phyloP scores from a whole-genome alignment of 2,329 filamentous ascomycete genomes.

The Fusarium oxysporum region DNA sequence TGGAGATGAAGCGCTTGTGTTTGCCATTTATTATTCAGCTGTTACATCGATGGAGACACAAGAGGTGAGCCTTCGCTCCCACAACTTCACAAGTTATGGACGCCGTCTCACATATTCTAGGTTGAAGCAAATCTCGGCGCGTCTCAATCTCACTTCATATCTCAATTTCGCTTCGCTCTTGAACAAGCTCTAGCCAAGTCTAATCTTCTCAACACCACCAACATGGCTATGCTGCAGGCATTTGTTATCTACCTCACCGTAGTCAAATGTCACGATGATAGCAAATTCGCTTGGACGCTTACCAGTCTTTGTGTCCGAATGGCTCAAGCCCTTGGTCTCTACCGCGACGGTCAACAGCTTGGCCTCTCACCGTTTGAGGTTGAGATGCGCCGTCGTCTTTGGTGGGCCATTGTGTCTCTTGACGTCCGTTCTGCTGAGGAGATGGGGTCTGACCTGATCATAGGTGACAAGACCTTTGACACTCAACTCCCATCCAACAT shows the following conservation, averaged over 20 bases:
- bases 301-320: conserved; percentile 35
- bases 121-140: conserved; percentile 31
- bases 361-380: conserved; percentile 34
- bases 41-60: conserved; percentile 25
- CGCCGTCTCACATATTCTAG: conserved; percentile 1
- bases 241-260: conserved; percentile 37
- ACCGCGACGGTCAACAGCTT: conserved; percentile 34
- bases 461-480: conserved; percentile 30
- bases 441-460: conserved; percentile 36
- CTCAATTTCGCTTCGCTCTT: conserved; percentile 38
- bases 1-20: conserved; percentile 35
- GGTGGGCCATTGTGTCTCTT: conserved; percentile 35
- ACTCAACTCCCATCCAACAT: conserved; percentile 38
- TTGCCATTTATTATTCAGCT: conserved; percentile 36
- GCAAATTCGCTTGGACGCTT: conserved; percentile 34
- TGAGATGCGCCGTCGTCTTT: conserved; percentile 40
- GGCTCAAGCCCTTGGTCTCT: conserved; percentile 36
- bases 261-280: conserved; percentile 37
- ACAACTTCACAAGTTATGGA: not conserved
- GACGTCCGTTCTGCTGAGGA: conserved; percentile 36
- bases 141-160: conserved; percentile 27
- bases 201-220: conserved; percentile 35
- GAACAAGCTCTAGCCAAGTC: conserved; percentile 37
- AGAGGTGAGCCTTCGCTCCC: conserved; percentile 7
- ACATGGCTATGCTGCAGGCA: conserved; percentile 35